phyloP scores from a whole-genome alignment of 1,139 yeast genomes.

The Casaregolazyma lundiana region DNA sequence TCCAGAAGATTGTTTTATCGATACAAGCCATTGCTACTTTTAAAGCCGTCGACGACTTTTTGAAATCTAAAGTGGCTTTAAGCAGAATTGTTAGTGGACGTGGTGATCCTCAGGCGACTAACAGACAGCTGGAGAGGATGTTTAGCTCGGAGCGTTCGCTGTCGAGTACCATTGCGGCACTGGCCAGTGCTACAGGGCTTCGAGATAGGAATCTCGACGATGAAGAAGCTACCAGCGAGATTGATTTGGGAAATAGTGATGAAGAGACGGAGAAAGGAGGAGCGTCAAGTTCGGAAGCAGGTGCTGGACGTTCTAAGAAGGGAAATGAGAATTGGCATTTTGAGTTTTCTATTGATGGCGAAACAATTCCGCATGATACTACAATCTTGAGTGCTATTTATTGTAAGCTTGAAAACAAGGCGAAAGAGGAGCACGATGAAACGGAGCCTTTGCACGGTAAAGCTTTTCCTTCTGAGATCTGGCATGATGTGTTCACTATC shows the following conservation, averaged over 20 bases:
- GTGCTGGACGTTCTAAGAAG: neutral
- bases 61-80: constrained; percentile 24
- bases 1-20: constrained; percentile 39
- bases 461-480: constrained; percentile 50
- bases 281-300: constrained; percentile 9
- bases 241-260: constrained; percentile 13
- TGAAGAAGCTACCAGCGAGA: constrained; percentile 7
- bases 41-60: constrained; percentile 61
- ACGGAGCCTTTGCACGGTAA: constrained; percentile 5
- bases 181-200: constrained; percentile 17
- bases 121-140: constrained; percentile 8
- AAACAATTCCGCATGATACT: constrained; percentile 59
- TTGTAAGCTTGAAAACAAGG: constrained; percentile 41
- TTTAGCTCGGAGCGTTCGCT: constrained; percentile 9
- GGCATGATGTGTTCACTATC: constrained; percentile 55
- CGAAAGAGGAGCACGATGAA: constrained; percentile 11
- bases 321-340: constrained; percentile 40
- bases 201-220: constrained; percentile 2
- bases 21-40: constrained; percentile 92
- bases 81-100: constrained; percentile 13
- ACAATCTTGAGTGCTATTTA: constrained; percentile 80
- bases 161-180: constrained; percentile 18
- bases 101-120: constrained; percentile 8
- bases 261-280: constrained; percentile 18
- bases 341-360: constrained; percentile 61